Conservation (phyloP, 225 moss, liverwort and hornwort genomes). For the Bryum argenteum region DNA sequence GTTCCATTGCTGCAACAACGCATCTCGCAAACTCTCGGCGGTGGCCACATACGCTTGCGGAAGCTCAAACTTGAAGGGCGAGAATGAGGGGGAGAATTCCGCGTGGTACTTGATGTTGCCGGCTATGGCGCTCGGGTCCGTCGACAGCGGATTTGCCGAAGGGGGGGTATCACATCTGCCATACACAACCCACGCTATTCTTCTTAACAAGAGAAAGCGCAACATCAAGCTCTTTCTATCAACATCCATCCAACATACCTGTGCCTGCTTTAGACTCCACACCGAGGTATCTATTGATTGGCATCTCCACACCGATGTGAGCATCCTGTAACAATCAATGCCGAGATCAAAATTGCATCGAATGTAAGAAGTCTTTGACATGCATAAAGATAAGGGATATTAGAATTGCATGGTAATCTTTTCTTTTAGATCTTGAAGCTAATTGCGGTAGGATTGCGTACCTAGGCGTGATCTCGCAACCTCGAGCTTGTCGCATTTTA, state of each 20-base stretch:
- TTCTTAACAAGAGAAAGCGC: neutral
- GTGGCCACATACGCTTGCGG: slow-evolving; percentile 89
- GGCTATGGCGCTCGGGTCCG: slow-evolving; percentile 63
- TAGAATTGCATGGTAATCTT: too few relatives aligned
- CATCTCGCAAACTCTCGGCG: slow-evolving; percentile 79
- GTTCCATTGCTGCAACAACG: slow-evolving; percentile 85
- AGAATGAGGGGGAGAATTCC: slow-evolving; percentile 79
- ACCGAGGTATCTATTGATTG: slow-evolving; percentile 40
- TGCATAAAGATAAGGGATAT: too few relatives aligned
- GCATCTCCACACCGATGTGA: slow-evolving; percentile 31
- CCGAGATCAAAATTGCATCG: too few relatives aligned
- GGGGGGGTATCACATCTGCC: slow-evolving; percentile 35
- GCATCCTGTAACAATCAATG: slow-evolving; percentile 5
- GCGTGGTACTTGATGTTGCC: slow-evolving; percentile 89
- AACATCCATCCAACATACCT: slow-evolving; percentile 14
- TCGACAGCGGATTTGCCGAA: slow-evolving; percentile 67
- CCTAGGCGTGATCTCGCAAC: neutral
- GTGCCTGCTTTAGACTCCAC: slow-evolving; percentile 34
- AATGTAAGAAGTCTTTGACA: too few relatives aligned
- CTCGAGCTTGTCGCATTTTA: neutral
- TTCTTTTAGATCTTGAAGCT: too few relatives aligned
- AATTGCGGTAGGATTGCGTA: neutral
- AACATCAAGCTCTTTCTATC: neutral
- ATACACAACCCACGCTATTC: neutral
- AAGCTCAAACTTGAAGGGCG: slow-evolving; percentile 78